Evolutionary conservation across 805 yeast genomes (phyloP).

Genomic region (Wickerhamomyces subpelliculosus): DNA sequence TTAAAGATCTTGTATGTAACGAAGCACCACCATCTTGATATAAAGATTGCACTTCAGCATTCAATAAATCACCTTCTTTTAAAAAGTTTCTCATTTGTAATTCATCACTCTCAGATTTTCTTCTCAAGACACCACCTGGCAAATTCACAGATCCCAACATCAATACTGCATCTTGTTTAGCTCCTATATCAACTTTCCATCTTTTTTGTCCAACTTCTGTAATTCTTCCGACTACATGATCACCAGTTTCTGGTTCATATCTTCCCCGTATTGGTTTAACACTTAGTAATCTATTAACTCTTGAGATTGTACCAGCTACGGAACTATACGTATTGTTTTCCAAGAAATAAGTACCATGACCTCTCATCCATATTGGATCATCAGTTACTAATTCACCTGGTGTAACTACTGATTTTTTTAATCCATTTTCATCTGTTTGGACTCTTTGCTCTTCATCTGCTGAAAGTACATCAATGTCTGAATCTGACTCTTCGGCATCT

Average conservation of each 20-base stretch:
- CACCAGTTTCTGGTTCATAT: constrained; percentile 93
- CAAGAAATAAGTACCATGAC: constrained; percentile 89
- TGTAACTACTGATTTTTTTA: constrained; percentile 53
- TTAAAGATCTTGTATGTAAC: constrained; percentile 88
- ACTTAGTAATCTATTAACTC: constrained; percentile 80
- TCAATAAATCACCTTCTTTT: constrained; percentile 92
- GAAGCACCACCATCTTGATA: constrained; percentile 90
- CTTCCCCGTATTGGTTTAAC: constrained; percentile 84
- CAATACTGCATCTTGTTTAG: constrained; percentile 85
- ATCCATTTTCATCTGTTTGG: constrained; percentile 21
- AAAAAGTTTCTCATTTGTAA: constrained; percentile 89
- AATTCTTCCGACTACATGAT: constrained; percentile 89
- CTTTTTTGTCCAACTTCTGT: constrained; percentile 90
- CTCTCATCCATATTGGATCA: constrained; percentile 97
- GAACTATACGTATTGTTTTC: constrained; percentile 77
- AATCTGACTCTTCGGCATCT: constrained; percentile 21
- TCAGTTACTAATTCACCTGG: constrained; percentile 97
- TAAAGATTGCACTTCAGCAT: constrained; percentile 91
- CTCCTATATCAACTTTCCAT: constrained; percentile 97
- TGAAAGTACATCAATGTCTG: constrained; percentile 31
- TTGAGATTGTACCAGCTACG: constrained; percentile 83
- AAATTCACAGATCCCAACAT: constrained; percentile 93
- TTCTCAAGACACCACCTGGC: constrained; percentile 93
- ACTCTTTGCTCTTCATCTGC: constrained; percentile 20
- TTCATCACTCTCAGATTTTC: constrained; percentile 94